Percentiles rank a stretch among this genome's conserved stretches.
phyloP scores from a whole-genome alignment of 2,329 filamentous ascomycete genomes.

The Clarireedia paspali region DNA sequence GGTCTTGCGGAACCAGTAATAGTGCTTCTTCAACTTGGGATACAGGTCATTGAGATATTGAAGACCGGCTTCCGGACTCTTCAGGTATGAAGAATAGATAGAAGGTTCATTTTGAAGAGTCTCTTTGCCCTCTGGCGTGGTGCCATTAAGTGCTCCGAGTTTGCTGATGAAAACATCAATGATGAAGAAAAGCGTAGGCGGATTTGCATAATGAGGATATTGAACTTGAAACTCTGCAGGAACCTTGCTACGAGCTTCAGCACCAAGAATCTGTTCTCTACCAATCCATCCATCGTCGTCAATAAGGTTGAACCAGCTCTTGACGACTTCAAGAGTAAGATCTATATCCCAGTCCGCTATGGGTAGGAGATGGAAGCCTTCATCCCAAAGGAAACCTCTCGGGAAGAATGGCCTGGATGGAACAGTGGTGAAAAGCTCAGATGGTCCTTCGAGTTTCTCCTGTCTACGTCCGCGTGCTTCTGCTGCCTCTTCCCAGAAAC shows the following conservation, averaged over 20 bases:
- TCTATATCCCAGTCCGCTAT: conserved; percentile 93
- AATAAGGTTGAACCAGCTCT: conserved; percentile 94
- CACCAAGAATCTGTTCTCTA: conserved; percentile 87
- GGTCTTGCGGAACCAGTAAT: conserved; percentile 90
- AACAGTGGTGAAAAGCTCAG: conserved; percentile 83
- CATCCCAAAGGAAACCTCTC: conserved; percentile 94
- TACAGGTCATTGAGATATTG: conserved; percentile 72
- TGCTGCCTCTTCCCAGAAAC: conserved; percentile 89
- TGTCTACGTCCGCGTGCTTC: conserved; percentile 63
- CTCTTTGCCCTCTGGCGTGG: conserved; percentile 36
- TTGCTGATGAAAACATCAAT: conserved; percentile 79
- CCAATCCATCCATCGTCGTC: conserved; percentile 97
- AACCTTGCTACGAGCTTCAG: conserved; percentile 90
- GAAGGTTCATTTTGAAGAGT: conserved; percentile 36
- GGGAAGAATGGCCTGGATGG: conserved; percentile 95
- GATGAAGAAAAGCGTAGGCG: conserved; percentile 87
- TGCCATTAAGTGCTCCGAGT: conserved; percentile 50
- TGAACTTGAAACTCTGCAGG: conserved; percentile 88
- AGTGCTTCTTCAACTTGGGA: conserved; percentile 80
- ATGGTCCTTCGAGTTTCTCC: conserved; percentile 69
- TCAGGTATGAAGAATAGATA: conserved; percentile 56
- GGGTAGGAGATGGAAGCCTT: conserved; percentile 89
- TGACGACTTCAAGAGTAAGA: conserved; percentile 76
- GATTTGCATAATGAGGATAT: conserved; percentile 96
- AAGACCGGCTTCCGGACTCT: conserved; percentile 59